A percentile compares a stretch with the other conserved stretches of the same genome.
These are phyloP conservation scores for Chiua sp. DNA, from an alignment of 1,284 basidiomycete genomes.

Conservation along the genomic window DNA sequence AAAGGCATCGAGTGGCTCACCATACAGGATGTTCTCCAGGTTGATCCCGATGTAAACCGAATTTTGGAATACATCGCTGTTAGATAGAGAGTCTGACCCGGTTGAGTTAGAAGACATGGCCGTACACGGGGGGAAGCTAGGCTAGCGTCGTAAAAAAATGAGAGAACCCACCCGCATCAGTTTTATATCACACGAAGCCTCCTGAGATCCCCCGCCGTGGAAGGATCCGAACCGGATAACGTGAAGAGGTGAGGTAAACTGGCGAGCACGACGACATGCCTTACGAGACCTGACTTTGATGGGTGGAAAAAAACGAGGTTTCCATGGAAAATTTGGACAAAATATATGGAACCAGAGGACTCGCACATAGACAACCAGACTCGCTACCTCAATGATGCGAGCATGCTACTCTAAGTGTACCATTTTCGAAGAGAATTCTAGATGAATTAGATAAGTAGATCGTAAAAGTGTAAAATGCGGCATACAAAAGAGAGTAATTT, in stretches of 20 bases:
- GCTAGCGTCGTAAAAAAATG: not conserved
- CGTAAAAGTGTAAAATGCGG: not conserved
- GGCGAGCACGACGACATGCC: not conserved
- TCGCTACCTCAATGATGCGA: too few species aligned
- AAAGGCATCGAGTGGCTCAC: conserved; percentile 12
- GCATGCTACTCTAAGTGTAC: not conserved
- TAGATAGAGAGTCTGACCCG: too few species aligned
- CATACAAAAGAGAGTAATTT: not conserved
- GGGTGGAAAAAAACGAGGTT: not conserved
- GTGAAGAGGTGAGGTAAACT: not conserved
- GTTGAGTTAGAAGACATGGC: not conserved
- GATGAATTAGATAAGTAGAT: not conserved
- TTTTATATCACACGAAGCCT: conserved; percentile 9
- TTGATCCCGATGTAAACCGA: conserved; percentile 25
- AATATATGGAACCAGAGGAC: not conserved
- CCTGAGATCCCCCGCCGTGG: not conserved
- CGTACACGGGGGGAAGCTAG: not conserved
- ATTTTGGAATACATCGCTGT: conserved; percentile 14
- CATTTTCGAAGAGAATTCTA: not conserved
- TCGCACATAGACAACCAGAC: not conserved
- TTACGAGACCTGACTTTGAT: not conserved
- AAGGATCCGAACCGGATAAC: not conserved
- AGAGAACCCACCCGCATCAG: not conserved
- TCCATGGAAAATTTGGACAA: not conserved
- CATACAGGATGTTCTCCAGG: conserved; percentile 31